These are phyloP conservation scores for Euphorbia lathyris DNA, from an alignment of 345 rosid species.

Conservation along the genomic window DNA sequence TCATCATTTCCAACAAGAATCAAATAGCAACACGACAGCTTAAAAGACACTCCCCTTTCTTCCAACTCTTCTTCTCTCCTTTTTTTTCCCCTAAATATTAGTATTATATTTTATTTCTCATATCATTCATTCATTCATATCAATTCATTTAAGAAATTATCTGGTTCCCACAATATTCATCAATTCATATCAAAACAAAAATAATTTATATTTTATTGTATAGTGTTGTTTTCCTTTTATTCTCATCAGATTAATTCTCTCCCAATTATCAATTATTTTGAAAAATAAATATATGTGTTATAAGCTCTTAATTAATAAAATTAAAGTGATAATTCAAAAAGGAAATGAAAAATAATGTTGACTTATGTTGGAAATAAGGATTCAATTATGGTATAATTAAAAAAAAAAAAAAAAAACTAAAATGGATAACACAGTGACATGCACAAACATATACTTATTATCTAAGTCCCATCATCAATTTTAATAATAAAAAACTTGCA, in stretches of 20 bases:
- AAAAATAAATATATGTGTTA: too few species aligned
- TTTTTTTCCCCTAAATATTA: background rate
- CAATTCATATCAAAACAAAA: too few species aligned
- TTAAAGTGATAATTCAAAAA: background rate
- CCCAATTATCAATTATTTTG: too few species aligned
- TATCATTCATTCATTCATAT: background rate
- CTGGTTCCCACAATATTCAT: background rate
- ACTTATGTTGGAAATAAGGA: background rate
- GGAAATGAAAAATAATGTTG: background rate
- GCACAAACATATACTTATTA: background rate
- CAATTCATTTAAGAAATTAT: too few species aligned
- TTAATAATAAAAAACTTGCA: background rate
- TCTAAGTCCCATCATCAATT: constrained; percentile 4
- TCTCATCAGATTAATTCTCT: too few species aligned
- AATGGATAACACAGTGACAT: constrained; percentile 7
- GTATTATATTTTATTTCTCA: background rate
- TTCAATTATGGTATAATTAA: background rate
- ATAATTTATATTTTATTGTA: too few species aligned
- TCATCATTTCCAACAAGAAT: constrained; percentile 36
- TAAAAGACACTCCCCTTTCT: constrained; percentile 35
- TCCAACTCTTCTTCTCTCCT: background rate
- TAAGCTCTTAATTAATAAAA: too few species aligned
- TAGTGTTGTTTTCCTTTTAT: too few species aligned
- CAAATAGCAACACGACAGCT: constrained; percentile 36
- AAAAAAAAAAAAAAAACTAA: background rate